Percentiles rank a stretch among this genome's conserved stretches.
phyloP scores from a whole-genome alignment of 1,284 basidiomycete species.

The Pyrrhoderma noxium region DNA sequence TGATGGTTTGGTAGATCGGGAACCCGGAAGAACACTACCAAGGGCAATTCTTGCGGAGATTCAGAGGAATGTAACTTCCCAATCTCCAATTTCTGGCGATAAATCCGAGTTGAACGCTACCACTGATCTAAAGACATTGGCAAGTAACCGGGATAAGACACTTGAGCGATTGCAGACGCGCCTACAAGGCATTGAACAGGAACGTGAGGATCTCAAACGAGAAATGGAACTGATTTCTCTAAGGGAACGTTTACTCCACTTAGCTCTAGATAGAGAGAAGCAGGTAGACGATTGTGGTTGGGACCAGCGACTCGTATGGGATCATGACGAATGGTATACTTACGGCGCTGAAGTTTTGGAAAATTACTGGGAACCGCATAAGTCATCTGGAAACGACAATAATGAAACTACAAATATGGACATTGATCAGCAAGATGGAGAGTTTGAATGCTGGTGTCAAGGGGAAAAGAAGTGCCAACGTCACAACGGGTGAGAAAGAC shows the following conservation, averaged over 20 bases:
- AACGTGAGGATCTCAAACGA: conserved; percentile 55
- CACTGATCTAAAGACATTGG: neutral
- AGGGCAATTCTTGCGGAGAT: conserved; percentile 11
- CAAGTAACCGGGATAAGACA: conserved; percentile 27
- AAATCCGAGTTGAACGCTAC: neutral
- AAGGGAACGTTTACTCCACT: conserved; percentile 57
- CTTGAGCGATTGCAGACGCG: conserved; percentile 41
- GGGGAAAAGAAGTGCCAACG: conserved; percentile 70
- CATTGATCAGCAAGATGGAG: conserved; percentile 31
- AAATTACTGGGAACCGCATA: conserved; percentile 48
- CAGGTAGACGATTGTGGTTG: conserved; percentile 66
- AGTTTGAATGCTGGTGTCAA: conserved; percentile 67
- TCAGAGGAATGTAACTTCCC: conserved; percentile 6
- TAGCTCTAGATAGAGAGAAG: conserved; percentile 56
- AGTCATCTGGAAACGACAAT: conserved; percentile 21
- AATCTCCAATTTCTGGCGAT: conserved; percentile 2
- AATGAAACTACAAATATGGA: conserved; percentile 33
- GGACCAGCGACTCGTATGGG: conserved; percentile 76
- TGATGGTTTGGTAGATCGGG: conserved; percentile 56
- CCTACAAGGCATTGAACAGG: conserved; percentile 47
- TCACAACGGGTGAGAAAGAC: conserved; percentile 57
- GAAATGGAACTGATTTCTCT: conserved; percentile 60
- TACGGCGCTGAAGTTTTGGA: conserved; percentile 57
- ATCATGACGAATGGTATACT: conserved; percentile 65
- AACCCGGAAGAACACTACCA: conserved; percentile 15